A percentile compares a stretch with the other conserved stretches of the same genome.
These are phyloP conservation scores for Boletus holoroseus DNA, from an alignment of 1,284 basidiomycete genomes.

Conservation along the genomic window DNA sequence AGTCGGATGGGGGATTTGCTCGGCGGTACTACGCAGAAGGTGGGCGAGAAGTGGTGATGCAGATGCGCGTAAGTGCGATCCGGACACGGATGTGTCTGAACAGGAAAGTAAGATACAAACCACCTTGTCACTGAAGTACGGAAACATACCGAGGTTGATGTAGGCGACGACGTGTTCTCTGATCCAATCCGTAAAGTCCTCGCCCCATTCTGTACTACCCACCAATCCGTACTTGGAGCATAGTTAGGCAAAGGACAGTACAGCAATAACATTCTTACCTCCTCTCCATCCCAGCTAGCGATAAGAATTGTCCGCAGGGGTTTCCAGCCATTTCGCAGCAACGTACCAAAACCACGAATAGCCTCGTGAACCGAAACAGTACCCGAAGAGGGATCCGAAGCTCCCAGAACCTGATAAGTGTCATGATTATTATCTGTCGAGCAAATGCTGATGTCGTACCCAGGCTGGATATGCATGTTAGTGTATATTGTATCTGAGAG, in stretches of 20 bases:
- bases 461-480: slow-evolving; percentile 23
- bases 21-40: slow-evolving; percentile 54
- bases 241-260: slow-evolving; percentile 4
- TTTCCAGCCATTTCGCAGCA: slow-evolving; percentile 70
- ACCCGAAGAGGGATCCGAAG: slow-evolving; percentile 74
- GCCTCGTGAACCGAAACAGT: slow-evolving; percentile 71
- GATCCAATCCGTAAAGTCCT: slow-evolving; percentile 77
- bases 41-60: slow-evolving; percentile 68
- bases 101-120: slow-evolving; percentile 7
- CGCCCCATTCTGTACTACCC: slow-evolving; percentile 76
- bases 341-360: slow-evolving; percentile 62
- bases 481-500: not conserved
- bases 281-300: slow-evolving; percentile 79
- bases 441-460: slow-evolving; percentile 18
- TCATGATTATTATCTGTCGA: not conserved
- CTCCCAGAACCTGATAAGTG: slow-evolving; percentile 51
- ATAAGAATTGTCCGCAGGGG: slow-evolving; percentile 75
- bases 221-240: slow-evolving; percentile 61
- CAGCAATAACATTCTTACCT: slow-evolving; percentile 36
- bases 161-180: slow-evolving; percentile 68
- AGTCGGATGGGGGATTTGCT: slow-evolving; percentile 54
- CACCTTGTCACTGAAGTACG: not conserved
- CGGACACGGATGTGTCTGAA: slow-evolving; percentile 56
- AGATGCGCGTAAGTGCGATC: slow-evolving; percentile 48
- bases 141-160: slow-evolving; percentile 60